Evolutionary conservation across 2,329 filamentous ascomycete genomes (phyloP), one percentile per base, ranked within the genome.

Genomic region (Pseudopithomyces maydicus): DNA sequence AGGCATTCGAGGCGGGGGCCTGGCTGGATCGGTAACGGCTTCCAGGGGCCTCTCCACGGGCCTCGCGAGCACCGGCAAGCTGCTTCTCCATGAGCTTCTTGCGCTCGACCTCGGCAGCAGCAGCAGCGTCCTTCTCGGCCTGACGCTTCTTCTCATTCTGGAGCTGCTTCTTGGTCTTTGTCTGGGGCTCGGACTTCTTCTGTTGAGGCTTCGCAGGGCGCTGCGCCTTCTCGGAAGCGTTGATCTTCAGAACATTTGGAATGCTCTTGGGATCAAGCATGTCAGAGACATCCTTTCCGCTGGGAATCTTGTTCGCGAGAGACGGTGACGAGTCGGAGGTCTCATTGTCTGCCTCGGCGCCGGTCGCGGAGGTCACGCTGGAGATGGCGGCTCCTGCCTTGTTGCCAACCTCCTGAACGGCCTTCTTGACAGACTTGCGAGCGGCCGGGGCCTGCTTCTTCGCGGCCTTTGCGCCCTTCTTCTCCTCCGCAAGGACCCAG

Each of bases 121-220:
- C 89, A 29, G 90, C 87, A 55, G 85, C 83, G 29, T 83, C 81
- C 82, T 91, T 95, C 69, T 88, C 87, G 56, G 87, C 89, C 78
- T 97, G 92, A 36, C 85, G 88, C 86, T 97, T 97, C 81, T 90
- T 87, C 65, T 89, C 86, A 80, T 97, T 95, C 81, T 97, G 93
- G 58, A 92, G 88, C 81, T 96, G 91, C 83, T 97, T 97, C 89
- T 97, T 97, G 19, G 89, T 90, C 82, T 97, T 90, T 17, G 84
- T 85, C 47, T 85, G 58, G 20, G 64, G 59, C 51, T 75, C 73
- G 55, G 77, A 82, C 39, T 82, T 80, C 79, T 88, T 86, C 51
- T 82, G 79, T 77, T 88, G 88, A 60, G 85, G 81, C 78, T 88
- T 85, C 72, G 84, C 76, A 33, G 82, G 77, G 75, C 87, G 87